A percentile compares a stretch with the other conserved stretches of the same genome.
These are phyloP conservation scores for Naganishia onofrii DNA, from an alignment of 768 basidiomycete genomes.

Conservation along the genomic window DNA sequence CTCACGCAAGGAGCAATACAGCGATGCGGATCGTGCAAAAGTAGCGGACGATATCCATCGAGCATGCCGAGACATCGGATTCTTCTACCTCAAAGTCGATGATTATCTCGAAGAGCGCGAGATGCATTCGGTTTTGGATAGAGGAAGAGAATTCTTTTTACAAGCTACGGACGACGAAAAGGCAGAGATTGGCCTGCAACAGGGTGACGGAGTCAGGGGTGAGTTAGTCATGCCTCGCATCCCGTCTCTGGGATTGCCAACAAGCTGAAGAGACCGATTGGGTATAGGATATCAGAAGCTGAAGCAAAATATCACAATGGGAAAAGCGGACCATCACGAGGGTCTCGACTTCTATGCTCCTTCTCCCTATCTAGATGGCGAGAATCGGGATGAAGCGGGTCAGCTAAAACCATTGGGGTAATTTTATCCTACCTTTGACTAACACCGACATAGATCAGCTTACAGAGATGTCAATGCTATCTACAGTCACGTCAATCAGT, in stretches of 20 bases:
- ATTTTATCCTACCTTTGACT: background rate
- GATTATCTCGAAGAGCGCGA: slow-evolving; percentile 58
- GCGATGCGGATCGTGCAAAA: slow-evolving; percentile 38
- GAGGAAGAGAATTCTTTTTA: slow-evolving; percentile 71
- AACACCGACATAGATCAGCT: no score
- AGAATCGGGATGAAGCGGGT: background rate
- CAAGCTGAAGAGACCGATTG: background rate
- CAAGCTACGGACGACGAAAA: slow-evolving; percentile 69
- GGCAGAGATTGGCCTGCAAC: slow-evolving; percentile 65
- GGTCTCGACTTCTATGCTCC: slow-evolving; percentile 78
- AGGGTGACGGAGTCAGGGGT: slow-evolving; percentile 78
- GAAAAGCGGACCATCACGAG: slow-evolving; percentile 69
- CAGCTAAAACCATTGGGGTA: slow-evolving; percentile 8
- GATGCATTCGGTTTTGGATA: slow-evolving; percentile 63
- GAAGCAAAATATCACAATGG: slow-evolving; percentile 81
- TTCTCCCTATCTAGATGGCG: slow-evolving; percentile 26
- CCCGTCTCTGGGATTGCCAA: slow-evolving; percentile 14
- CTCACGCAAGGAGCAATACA: slow-evolving; percentile 39
- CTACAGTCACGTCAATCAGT: slow-evolving; percentile 61
- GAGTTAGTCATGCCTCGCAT: background rate
- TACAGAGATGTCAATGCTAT: no score
- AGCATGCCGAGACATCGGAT: slow-evolving; percentile 75
- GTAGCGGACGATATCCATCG: slow-evolving; percentile 62
- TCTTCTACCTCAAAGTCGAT: slow-evolving; percentile 68
- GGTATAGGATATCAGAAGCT: slow-evolving; percentile 70